Evolutionary conservation across 2,329 filamentous ascomycete genomes (phyloP).

Genomic region (Ceratocystis lukuohia): DNA sequence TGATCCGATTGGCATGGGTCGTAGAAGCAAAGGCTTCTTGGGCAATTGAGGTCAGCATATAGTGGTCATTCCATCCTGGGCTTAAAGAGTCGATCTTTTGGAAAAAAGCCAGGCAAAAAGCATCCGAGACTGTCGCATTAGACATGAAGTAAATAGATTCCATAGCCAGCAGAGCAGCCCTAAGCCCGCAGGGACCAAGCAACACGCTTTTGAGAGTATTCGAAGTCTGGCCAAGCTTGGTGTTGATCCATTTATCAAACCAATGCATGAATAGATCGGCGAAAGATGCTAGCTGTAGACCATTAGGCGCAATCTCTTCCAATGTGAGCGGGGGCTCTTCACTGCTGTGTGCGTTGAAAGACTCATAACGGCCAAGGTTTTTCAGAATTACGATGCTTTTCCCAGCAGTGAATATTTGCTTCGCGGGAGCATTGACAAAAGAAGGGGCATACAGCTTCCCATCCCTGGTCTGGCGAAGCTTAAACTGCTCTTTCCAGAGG

Average conservation of each 20-base stretch:
- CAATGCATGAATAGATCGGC: constrained; percentile 57
- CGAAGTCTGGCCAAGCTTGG: constrained; percentile 58
- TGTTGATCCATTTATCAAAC: constrained; percentile 64
- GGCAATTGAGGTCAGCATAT: constrained; percentile 63
- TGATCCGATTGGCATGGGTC: constrained; percentile 49
- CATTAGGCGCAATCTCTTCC: constrained; percentile 38
- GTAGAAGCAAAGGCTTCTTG: constrained; percentile 55
- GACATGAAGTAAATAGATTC: constrained; percentile 63
- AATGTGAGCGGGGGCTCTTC: constrained; percentile 42
- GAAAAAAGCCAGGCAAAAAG: constrained; percentile 58
- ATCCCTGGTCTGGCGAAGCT: constrained; percentile 46
- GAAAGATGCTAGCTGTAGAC: constrained; percentile 48
- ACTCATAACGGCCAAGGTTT: constrained; percentile 45
- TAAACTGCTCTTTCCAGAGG: constrained; percentile 66
- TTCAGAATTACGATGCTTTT: constrained; percentile 81
- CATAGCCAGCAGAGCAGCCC: constrained; percentile 50
- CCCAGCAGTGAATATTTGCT: constrained; percentile 70
- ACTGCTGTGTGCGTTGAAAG: constrained; percentile 24
- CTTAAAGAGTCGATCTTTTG: constrained; percentile 53
- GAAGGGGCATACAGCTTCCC: constrained; percentile 54
- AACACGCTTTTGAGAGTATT: constrained; percentile 51
- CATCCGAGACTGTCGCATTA: constrained; percentile 54
- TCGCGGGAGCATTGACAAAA: constrained; percentile 57
- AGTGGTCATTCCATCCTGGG: constrained; percentile 63
- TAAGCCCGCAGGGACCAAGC: constrained; percentile 55